Evolutionary conservation across 2,329 filamentous ascomycete species (phyloP).

Genomic region (Xylaria arbuscula): DNA sequence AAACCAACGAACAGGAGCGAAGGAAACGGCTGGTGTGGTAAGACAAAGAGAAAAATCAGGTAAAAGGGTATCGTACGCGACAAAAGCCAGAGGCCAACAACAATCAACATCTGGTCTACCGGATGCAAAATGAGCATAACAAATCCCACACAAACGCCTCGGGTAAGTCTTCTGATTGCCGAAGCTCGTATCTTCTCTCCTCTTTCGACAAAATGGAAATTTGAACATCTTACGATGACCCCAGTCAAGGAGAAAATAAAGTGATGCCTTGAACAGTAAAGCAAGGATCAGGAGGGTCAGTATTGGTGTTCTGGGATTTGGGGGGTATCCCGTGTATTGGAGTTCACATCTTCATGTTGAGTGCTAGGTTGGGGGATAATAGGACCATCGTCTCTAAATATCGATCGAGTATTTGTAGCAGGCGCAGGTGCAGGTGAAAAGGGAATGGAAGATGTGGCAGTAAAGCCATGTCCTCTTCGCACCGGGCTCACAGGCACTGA

Average conservation of each 20-base stretch:
- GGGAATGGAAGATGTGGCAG: constrained; percentile 45
- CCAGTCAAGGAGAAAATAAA: not conserved
- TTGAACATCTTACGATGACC: not conserved
- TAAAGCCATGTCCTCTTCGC: constrained; percentile 44
- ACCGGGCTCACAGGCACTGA: constrained; percentile 41
- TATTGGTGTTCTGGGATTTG: constrained; percentile 32
- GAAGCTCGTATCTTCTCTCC: not conserved
- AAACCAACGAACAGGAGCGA: constrained; percentile 3
- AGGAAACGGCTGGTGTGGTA: not conserved
- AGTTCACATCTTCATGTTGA: constrained; percentile 25
- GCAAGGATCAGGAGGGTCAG: constrained; percentile 14
- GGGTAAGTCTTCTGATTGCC: not conserved
- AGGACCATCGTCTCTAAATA: constrained; percentile 33
- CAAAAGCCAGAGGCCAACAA: constrained; percentile 14
- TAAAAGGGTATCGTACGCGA: constrained; percentile 35
- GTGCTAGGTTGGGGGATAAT: constrained; percentile 23
- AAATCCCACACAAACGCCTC: constrained; percentile 20
- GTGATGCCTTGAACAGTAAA: not conserved
- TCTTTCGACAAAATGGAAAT: not conserved
- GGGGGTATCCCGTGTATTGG: constrained; percentile 36
- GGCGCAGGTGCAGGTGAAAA: constrained; percentile 40
- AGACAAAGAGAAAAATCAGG: not conserved
- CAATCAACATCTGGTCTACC: constrained; percentile 8
- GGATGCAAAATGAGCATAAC: not conserved
- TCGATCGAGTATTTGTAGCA: constrained; percentile 25